Conservation (phyloP, 106 monocot genomes). For the Dendrobium chrysotoxum region DNA sequence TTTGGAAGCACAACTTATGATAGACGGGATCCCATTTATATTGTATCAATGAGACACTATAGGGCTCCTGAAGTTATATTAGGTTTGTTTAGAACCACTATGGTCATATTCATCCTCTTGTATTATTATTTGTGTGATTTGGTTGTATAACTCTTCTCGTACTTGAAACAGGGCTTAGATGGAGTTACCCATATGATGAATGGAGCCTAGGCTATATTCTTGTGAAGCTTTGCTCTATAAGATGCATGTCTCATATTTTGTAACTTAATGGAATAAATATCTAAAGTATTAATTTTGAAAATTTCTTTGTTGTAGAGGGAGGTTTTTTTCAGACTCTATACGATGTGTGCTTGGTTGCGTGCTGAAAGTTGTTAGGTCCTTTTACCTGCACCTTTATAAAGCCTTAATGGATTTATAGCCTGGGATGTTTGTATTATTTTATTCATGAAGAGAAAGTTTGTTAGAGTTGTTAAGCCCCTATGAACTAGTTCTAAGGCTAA, state of each 20-base stretch:
- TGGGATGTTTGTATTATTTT: too few species aligned
- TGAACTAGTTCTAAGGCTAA: too few species aligned
- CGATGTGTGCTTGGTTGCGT: too few species aligned
- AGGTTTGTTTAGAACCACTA: conserved; percentile 19
- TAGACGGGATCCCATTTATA: conserved; percentile 46
- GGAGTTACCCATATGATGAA: conserved; percentile 67
- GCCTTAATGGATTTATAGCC: too few species aligned
- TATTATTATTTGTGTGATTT: neutral
- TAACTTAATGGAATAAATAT: neutral
- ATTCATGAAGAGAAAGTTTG: too few species aligned
- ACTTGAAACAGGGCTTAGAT: conserved; percentile 47
- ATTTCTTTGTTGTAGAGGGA: conserved; percentile 41
- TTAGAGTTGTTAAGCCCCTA: too few species aligned
- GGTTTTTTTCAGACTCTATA: conserved; percentile 85
- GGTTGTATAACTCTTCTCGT: neutral
- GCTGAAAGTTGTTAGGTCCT: too few species aligned
- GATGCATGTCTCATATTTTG: neutral
- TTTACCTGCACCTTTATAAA: too few species aligned
- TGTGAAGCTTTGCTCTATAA: conserved; percentile 64
- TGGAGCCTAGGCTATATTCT: conserved; percentile 75
- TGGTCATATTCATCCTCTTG: neutral
- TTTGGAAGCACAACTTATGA: conserved; percentile 91
- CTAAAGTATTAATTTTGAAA: neutral
- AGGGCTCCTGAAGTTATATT: conserved; percentile 92
- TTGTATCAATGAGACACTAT: conserved; percentile 88